Evolutionary conservation across 495 filamentous ascomycete species (phyloP).

Genomic region (Filosporella fistucella): DNA sequence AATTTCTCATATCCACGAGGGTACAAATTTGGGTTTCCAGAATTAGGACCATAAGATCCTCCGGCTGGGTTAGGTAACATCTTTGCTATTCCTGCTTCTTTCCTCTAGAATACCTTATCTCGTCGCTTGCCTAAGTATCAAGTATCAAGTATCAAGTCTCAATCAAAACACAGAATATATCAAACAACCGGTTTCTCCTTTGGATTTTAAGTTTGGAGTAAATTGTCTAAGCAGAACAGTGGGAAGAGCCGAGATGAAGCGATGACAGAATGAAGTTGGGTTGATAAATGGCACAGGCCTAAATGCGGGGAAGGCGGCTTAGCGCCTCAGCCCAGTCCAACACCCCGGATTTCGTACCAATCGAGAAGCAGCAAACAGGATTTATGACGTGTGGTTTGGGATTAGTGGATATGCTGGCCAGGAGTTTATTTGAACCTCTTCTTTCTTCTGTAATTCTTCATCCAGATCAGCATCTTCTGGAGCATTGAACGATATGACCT

Average conservation of each 20-base stretch:
- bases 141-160: neutral
- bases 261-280: neutral
- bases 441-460: neutral
- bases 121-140: neutral
- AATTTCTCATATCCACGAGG: neutral
- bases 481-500: neutral
- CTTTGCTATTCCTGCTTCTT: too few species aligned
- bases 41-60: neutral
- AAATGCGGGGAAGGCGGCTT: conserved; percentile 10
- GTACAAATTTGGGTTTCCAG: neutral
- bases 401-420: neutral
- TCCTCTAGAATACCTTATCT: neutral
- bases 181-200: neutral
- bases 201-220: neutral
- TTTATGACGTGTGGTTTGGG: neutral
- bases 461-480: neutral
- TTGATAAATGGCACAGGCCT: neutral
- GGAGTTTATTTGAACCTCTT: conserved; percentile 19
- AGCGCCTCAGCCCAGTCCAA: neutral
- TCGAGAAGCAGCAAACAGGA: neutral
- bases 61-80: too few species aligned
- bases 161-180: neutral
- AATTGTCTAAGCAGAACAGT: too few species aligned
- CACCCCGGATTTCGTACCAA: neutral
- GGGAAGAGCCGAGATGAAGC: neutral